Conservation (phyloP, 2,329 filamentous ascomycete genomes). For the Aspergillus thermomutatus region DNA sequence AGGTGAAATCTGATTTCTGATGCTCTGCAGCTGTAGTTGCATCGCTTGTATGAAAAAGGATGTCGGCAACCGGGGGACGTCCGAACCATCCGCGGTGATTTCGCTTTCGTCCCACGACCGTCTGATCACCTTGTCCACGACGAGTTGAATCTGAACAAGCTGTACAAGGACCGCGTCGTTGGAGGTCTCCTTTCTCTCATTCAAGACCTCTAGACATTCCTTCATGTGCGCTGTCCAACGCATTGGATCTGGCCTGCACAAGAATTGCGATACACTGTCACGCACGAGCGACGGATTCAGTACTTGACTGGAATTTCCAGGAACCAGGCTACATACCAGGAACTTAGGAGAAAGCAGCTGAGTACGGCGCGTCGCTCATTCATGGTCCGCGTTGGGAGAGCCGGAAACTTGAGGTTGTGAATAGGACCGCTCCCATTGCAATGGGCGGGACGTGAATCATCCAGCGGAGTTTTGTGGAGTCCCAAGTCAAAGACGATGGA, state of each 20-base stretch:
- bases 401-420: not conserved
- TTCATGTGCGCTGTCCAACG: constrained; percentile 58
- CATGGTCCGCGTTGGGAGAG: constrained; percentile 6
- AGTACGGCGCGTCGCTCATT: constrained; percentile 11
- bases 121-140: constrained; percentile 4
- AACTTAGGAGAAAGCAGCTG: constrained; percentile 9
- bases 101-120: constrained; percentile 3
- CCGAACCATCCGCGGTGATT: not conserved
- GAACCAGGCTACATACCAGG: not conserved
- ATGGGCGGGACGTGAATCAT: not conserved
- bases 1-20: not conserved
- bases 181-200: constrained; percentile 43
- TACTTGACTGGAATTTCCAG: not conserved
- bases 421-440: not conserved
- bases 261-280: constrained; percentile 40
- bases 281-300: not conserved
- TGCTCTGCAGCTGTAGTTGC: not conserved
- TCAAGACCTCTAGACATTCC: constrained; percentile 49
- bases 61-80: not conserved
- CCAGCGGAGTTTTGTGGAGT: constrained; percentile 4
- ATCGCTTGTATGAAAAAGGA: constrained; percentile 1
- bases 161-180: constrained; percentile 47
- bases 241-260: constrained; percentile 49
- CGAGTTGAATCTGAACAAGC: constrained; percentile 3
- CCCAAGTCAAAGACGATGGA: constrained; percentile 8